Evolutionary conservation across 106 monocot species (phyloP).

Genomic region (Ottelia alismoides): DNA sequence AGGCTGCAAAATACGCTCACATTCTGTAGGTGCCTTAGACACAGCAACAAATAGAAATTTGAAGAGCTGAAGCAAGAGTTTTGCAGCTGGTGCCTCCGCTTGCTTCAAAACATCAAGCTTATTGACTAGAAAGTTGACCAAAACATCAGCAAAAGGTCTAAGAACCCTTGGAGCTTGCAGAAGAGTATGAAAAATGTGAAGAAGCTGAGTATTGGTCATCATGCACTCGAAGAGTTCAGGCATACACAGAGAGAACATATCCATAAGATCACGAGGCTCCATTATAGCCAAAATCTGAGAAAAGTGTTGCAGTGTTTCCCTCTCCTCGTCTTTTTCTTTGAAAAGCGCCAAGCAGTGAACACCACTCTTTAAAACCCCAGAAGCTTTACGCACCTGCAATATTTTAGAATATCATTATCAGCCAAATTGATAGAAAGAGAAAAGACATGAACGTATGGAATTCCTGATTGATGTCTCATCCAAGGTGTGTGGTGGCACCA

Average conservation of each 20-base stretch:
- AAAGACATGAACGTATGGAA: no score
- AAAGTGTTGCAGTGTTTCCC: slow-evolving; percentile 80
- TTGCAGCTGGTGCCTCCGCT: slow-evolving; percentile 87
- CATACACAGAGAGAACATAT: slow-evolving; percentile 92
- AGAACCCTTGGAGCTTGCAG: slow-evolving; percentile 75
- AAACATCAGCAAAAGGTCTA: slow-evolving; percentile 86
- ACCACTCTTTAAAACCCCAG: slow-evolving; percentile 91
- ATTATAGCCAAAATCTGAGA: slow-evolving; percentile 93
- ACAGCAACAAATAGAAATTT: slow-evolving; percentile 83
- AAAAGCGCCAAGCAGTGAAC: slow-evolving; percentile 86
- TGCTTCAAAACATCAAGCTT: slow-evolving; percentile 92
- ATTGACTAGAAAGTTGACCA: slow-evolving; percentile 85
- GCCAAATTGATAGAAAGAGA: no score
- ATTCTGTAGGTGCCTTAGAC: slow-evolving; percentile 75
- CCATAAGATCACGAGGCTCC: slow-evolving; percentile 97
- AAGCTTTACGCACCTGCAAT: slow-evolving; percentile 82
- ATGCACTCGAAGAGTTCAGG: slow-evolving; percentile 95
- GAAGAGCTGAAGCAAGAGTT: slow-evolving; percentile 90
- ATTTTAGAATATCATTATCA: no score
- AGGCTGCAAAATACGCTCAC: slow-evolving; percentile 87
- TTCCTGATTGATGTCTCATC: no score
- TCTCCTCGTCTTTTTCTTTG: slow-evolving; percentile 97
- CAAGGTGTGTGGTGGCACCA: no score
- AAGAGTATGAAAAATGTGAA: slow-evolving; percentile 85
- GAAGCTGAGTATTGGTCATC: slow-evolving; percentile 75